Conservation (phyloP, 164 flowering plant species). For the Dillenia turbinata region DNA sequence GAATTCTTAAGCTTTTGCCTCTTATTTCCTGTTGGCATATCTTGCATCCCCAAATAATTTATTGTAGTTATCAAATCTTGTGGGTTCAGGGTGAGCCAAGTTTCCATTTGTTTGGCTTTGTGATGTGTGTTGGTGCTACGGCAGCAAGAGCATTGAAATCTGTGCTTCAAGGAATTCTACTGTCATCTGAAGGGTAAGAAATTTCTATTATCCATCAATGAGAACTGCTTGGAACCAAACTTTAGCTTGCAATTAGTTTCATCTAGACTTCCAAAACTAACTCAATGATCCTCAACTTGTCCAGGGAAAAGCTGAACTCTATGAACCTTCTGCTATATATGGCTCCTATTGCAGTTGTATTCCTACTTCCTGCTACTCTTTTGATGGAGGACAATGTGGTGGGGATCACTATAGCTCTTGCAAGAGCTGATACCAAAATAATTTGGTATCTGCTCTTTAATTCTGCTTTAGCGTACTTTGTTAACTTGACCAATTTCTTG, state of each 20-base stretch:
- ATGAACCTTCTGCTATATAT: conserved; percentile 66
- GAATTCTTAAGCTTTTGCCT: too few species aligned
- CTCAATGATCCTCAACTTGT: conserved; percentile 8
- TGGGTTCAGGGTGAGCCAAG: conserved; percentile 59
- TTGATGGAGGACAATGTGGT: conserved; percentile 55
- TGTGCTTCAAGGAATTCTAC: conserved; percentile 52
- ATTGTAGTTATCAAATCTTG: not conserved
- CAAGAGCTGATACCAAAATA: conserved; percentile 40
- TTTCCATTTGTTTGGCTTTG: conserved; percentile 59
- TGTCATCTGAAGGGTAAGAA: conserved; percentile 61
- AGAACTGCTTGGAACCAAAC: not conserved
- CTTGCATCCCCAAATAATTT: too few species aligned
- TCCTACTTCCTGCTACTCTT: conserved; percentile 55
- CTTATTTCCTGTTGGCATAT: too few species aligned
- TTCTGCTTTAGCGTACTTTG: conserved; percentile 57
- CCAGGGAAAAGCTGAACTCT: conserved; percentile 67
- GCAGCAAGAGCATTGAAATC: conserved; percentile 60
- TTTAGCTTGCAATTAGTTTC: not conserved
- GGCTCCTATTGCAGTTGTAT: conserved; percentile 64
- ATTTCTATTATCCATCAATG: not conserved
- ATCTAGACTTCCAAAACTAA: conserved; percentile 1
- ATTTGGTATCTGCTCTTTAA: conserved; percentile 58
- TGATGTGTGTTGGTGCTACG: conserved; percentile 57
- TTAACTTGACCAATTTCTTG: conserved; percentile 66
- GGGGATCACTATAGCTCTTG: conserved; percentile 50